phyloP scores from a whole-genome alignment of 2,329 filamentous ascomycete genomes.

The Apiospora arundinis region DNA sequence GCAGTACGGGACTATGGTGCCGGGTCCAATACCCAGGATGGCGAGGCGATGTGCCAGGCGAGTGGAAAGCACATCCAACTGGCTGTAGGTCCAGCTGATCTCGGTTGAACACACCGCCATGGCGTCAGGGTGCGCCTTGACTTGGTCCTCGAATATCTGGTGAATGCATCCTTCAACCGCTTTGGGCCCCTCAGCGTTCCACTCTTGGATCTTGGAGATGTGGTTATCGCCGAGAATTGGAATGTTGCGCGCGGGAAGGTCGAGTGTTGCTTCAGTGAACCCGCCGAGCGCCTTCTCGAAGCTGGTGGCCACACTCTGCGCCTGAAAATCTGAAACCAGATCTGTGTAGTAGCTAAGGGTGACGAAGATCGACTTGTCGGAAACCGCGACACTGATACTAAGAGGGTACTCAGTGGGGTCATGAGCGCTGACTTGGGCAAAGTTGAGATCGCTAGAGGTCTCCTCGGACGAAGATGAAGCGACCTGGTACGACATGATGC shows the following conservation, averaged over 20 bases:
- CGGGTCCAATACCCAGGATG: background rate
- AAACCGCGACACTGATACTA: constrained; percentile 23
- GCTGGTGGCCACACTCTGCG: constrained; percentile 19
- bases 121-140: constrained; percentile 7
- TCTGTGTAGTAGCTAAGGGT: constrained; percentile 25
- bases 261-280: background rate
- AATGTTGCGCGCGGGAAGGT: constrained; percentile 5
- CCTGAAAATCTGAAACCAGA: constrained; percentile 21
- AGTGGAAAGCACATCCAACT: background rate
- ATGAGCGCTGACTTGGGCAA: constrained; percentile 21
- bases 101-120: constrained; percentile 23
- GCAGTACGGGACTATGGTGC: background rate
- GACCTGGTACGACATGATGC: constrained; percentile 24
- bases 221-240: constrained; percentile 14
- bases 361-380: constrained; percentile 20
- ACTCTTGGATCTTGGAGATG: constrained; percentile 20
- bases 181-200: constrained; percentile 16
- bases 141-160: constrained; percentile 22
- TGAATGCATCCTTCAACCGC: constrained; percentile 6
- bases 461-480: background rate
- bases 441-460: constrained; percentile 17
- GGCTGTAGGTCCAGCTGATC: constrained; percentile 10
- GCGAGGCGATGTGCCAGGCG: constrained; percentile 1
- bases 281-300: constrained; percentile 22
- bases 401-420: constrained; percentile 24